Base-by-base conservation (phyloP, 2,329 filamentous ascomycete species). In the Exophiala dermatitidis region DNA sequence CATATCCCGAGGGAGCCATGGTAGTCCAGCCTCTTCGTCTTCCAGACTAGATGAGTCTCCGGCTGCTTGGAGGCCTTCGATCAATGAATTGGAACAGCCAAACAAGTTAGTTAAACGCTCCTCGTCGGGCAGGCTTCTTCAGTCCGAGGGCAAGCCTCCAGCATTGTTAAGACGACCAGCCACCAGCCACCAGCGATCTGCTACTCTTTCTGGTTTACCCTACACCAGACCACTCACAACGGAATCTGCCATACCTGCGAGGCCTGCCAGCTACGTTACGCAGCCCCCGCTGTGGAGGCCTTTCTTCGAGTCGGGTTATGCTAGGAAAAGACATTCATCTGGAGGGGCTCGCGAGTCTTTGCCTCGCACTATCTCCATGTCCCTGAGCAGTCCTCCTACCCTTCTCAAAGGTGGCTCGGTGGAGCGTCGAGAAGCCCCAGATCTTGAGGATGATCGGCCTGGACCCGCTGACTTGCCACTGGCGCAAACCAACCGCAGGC, bases 81-180 rank as follows among this genome's bases (percentile, higher is more conserved):
- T 57, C 7, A 53, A 48, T 9, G 54, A 54, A 5, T 26, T 52
- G n/a, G 60, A 71, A 43, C 68, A 71, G 28, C 77, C 77, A 28
- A 84, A 84, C 68, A 83, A 81, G 67, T 72, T 84, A 5, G 77
- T 84, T 49, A 85, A 84, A 68, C 76, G 81, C 40, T 74, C 78
- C 3, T 73, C 75, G 19, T 83, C 81, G 7, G 70, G 79, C 46
- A 74, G 74, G 59, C 70, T 71, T 41, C 65, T 75, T 46, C 68
- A 66, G 50, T 67, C 72, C 54, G 65, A 72, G 8, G 64, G 68
- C 26, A 71, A 74, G 32, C 69, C 71, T 52, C 67, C 75, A n/a
- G 69, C 77, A 3, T 72, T 73, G 28, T 71, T 83, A 52, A 75
- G 77, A 52, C 74, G 81, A 54, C 81, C 81, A 43, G 80, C 79